Conservation (phyloP, 257 asterid species). For the Rehmannia glutinosa region DNA sequence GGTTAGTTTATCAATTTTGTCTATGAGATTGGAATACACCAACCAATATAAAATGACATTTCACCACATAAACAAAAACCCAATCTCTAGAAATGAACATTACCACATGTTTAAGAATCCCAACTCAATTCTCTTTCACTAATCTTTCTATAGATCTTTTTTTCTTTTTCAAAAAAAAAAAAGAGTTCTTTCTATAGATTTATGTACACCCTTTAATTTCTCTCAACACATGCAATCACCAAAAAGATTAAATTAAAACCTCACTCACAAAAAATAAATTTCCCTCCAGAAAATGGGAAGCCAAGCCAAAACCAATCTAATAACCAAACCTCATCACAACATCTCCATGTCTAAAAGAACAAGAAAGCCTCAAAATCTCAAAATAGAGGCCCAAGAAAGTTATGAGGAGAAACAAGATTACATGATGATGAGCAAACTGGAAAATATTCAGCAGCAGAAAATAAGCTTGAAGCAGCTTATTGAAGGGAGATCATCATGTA, state of each 20-base stretch:
- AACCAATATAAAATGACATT: conserved; percentile 32
- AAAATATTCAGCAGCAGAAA: conserved; percentile 19
- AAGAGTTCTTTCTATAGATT: too few species aligned
- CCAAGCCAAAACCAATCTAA: conserved; percentile 2
- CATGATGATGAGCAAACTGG: background rate
- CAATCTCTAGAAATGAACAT: background rate
- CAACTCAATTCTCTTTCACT: background rate
- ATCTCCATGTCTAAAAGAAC: conserved; percentile 66
- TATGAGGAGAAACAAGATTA: conserved; percentile 10
- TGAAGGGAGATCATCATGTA: conserved; percentile 27
- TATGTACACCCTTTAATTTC: too few species aligned
- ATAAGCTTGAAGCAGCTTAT: conserved; percentile 42
- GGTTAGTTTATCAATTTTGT: conserved; percentile 20
- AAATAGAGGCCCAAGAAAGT: conserved; percentile 4
- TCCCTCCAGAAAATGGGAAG: conserved; percentile 27
- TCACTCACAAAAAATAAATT: background rate
- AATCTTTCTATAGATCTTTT: background rate
- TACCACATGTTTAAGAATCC: background rate
- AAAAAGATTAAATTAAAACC: background rate
- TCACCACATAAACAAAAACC: conserved; percentile 18
- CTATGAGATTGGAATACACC: conserved; percentile 24
- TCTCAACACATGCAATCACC: background rate
- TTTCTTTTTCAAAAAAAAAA: too few species aligned
- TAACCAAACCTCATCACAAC: conserved; percentile 31
- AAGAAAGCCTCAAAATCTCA: conserved; percentile 32